phyloP scores from a whole-genome alignment of 2,329 filamentous ascomycete genomes.

The Podosphaera fusca region DNA sequence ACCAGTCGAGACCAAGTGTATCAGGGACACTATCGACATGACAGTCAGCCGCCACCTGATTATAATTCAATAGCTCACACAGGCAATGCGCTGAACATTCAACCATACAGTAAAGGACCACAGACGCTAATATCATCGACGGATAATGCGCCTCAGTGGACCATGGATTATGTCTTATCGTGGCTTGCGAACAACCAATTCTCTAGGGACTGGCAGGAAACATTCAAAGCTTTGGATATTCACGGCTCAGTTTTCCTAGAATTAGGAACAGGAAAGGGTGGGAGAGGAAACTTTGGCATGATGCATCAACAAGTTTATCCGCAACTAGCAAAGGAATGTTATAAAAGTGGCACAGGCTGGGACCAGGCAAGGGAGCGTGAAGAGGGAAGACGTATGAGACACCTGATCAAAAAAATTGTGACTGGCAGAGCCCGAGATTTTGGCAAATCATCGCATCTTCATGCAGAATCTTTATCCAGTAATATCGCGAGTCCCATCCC shows the following conservation, averaged over 20 bases:
- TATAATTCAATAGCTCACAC: constrained; percentile 24
- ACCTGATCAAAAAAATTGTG: constrained; percentile 60
- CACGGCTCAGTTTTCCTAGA: constrained; percentile 72
- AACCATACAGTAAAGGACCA: constrained; percentile 15
- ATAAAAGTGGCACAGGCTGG: constrained; percentile 52
- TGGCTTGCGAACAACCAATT: constrained; percentile 84
- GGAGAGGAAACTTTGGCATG: constrained; percentile 68
- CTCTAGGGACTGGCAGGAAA: constrained; percentile 88
- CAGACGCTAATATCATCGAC: constrained; percentile 32
- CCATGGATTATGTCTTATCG: constrained; percentile 59
- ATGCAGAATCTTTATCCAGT: constrained; percentile 14
- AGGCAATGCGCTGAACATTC: constrained; percentile 23
- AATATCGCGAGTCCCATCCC: constrained; percentile 39
- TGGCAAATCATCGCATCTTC: constrained; percentile 12
- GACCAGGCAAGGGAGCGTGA: constrained; percentile 65
- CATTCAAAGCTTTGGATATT: constrained; percentile 62
- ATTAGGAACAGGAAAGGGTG: constrained; percentile 55
- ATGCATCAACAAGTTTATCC: constrained; percentile 91
- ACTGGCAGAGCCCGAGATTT: constrained; percentile 41
- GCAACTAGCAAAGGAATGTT: constrained; percentile 54
- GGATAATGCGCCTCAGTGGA: constrained; percentile 58
- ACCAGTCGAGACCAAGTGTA: constrained; percentile 15
- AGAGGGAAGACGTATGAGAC: constrained; percentile 71
- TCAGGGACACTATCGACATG: constrained; percentile 14
- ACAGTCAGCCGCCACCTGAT: constrained; percentile 20